Base-by-base conservation (phyloP, 495 filamentous ascomycete species). In the Trichocladium antarcticum region DNA sequence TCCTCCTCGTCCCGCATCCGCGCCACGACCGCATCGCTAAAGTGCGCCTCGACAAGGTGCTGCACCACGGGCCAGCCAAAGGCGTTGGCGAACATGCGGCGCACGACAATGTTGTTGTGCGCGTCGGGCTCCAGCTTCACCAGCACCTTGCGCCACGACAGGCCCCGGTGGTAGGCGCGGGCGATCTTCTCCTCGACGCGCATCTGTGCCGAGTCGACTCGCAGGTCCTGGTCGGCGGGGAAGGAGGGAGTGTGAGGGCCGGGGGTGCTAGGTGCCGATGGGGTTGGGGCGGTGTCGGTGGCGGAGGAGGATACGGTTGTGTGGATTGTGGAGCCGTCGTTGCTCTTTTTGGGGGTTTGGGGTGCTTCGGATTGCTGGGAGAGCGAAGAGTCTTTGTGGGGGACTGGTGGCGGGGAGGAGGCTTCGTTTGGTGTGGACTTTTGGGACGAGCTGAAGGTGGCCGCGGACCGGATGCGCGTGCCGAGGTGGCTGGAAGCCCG, bases 121-220 rank as follows among this genome's bases (percentile, higher is more conserved):
- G 92, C 92, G 72, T 98, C 92, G 1, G 92, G 92, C 61, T 98
- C 92, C 8, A 98, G 74, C 37, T 89, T 80, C 17, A 97, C 92
- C 9, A 98, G 78, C 3, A 97, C 92, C 62, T 98, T 98, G 10
- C 92, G 83, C 92, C 92, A 98, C 5, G 84, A 83, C 16, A 98
- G 68, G 53, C 83, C 84, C 6, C 79, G 76, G 61, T 98, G 92
- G 64, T 97, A 98, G 35, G 89, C 92, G 39, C 92, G 77, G 1
- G 92, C 90, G 47, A 98, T 98, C 62, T 96, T 97, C 61, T 98
- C 92, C 62, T 98, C 92, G 6, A 96, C 85, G 53, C 82, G 84
- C 76, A 98, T 86, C 37, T 76, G 71, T 3, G 72, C 74, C 35
- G 60, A 70, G 56, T 79, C 75, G 20, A 76, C 58, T 6, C 75